Evolutionary conservation across 2,329 filamentous ascomycete species (phyloP), one percentile per base, ranked within the genome.

Genomic region (Teratosphaeria pseudoeucalypti): DNA sequence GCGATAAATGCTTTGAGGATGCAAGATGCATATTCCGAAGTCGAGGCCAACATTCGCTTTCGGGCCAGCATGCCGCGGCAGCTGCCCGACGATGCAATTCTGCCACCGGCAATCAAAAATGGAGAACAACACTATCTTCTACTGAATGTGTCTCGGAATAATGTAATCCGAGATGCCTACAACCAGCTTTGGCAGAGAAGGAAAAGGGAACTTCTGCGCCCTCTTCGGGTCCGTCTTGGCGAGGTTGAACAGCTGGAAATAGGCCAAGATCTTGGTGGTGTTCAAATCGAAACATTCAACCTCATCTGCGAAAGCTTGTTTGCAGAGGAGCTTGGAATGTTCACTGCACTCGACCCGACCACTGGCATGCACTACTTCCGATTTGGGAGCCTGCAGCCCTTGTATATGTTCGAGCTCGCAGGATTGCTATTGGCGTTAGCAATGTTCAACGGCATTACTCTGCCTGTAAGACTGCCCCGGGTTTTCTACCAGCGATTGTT

Each of bases 231-330:
- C 9, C 86, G 90, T 56, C 83, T 97, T 60, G 91, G 91, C 3
- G 87, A 72, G 14, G 61, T 90, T 70, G 86, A 90, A 37, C 80
- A 81, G 57, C 90, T 90, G 34, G 94, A 97, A 72, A 86, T 95
- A 71, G 94, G 94, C 0, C 84, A 95, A 37, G 94, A 99, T 72
- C 90, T 92, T 55, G 94, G 94, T 52, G 94, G 94, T 63, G 92
- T 99, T 1, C 92, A 96, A 67, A 92, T 96, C 71, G 94, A 99
- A 64, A 97, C 96, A 71, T 97, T 99, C 76, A 85, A 90, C 16
- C 76, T 96, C 32, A 85, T 89, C 19, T 85, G 96, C 66, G 84
- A 84, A 0, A 87, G 95, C 68, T 89, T 88, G 3, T 81, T 97
- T 54, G 81, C 90, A 66, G 87, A 90, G 4, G 81, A 85, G 52